Conservation (phyloP, 306 rosid species). For the Quercus alba region DNA sequence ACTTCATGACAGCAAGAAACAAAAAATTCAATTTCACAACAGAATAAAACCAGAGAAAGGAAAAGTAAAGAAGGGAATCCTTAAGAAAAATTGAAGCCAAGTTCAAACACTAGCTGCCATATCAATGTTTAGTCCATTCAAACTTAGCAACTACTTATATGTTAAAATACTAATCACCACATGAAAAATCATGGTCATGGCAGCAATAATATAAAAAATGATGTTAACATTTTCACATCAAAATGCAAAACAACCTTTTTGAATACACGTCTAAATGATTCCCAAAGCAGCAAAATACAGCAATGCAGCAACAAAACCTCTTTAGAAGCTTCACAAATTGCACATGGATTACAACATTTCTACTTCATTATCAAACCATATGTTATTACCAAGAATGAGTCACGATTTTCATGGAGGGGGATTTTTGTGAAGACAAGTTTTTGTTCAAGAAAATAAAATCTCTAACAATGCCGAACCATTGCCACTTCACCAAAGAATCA, state of each 20-base stretch:
- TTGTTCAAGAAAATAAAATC: neutral
- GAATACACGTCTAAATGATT: neutral
- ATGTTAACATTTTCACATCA: neutral
- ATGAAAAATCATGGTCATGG: neutral
- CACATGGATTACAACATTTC: neutral
- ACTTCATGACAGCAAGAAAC: neutral
- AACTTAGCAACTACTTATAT: neutral
- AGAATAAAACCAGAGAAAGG: neutral
- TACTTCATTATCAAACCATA: neutral
- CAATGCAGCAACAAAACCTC: neutral
- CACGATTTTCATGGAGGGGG: neutral
- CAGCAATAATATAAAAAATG: neutral
- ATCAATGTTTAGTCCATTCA: neutral
- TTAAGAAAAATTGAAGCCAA: neutral
- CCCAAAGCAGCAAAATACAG: neutral
- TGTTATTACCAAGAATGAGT: neutral
- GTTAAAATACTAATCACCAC: neutral
- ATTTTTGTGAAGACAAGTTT: neutral
- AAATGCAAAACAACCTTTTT: neutral
- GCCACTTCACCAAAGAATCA: neutral
- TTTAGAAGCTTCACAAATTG: neutral
- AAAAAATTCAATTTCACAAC: neutral
- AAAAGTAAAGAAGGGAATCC: neutral
- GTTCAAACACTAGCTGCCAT: neutral
- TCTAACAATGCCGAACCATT: neutral